Evolutionary conservation across 202 grass and related monocot species (phyloP).

Genomic region (Schoenoplectus tabernaemontani): DNA sequence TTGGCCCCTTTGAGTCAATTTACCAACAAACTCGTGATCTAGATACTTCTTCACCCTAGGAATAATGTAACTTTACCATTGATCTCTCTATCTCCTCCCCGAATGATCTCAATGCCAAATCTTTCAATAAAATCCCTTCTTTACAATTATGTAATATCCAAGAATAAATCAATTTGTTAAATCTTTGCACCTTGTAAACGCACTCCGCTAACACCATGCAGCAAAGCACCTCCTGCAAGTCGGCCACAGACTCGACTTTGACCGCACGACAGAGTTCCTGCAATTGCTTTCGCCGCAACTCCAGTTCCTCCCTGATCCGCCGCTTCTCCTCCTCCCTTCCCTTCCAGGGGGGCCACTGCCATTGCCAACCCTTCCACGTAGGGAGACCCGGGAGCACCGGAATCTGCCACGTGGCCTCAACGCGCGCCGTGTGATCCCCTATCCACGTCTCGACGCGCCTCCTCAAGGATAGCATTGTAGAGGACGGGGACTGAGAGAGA

Average conservation of each 20-base stretch:
- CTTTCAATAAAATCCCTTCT: neutral
- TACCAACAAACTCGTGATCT: neutral
- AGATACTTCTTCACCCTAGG: neutral
- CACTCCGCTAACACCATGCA: conserved; percentile 88
- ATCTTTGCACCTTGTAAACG: conserved; percentile 67
- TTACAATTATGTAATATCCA: neutral
- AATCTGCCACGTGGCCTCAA: conserved; percentile 37
- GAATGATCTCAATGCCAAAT: neutral
- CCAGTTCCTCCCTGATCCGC: conserved; percentile 56
- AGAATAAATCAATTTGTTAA: neutral
- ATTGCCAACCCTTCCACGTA: conserved; percentile 35
- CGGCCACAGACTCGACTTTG: conserved; percentile 65
- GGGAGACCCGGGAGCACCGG: conserved; percentile 25
- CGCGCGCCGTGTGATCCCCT: conserved; percentile 41
- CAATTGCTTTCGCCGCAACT: conserved; percentile 44
- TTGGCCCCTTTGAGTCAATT: neutral
- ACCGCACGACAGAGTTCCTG: conserved; percentile 61
- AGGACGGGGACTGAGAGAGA: neutral
- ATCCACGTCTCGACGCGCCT: conserved; percentile 64
- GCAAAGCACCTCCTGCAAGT: conserved; percentile 86
- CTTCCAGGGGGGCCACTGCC: conserved; percentile 31
- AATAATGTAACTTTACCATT: neutral
- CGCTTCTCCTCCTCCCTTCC: conserved; percentile 36
- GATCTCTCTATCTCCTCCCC: neutral
- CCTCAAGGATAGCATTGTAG: conserved; percentile 43